phyloP scores from a whole-genome alignment of 192 early-diverging fungal species.

The Spizellomyces sp. region DNA sequence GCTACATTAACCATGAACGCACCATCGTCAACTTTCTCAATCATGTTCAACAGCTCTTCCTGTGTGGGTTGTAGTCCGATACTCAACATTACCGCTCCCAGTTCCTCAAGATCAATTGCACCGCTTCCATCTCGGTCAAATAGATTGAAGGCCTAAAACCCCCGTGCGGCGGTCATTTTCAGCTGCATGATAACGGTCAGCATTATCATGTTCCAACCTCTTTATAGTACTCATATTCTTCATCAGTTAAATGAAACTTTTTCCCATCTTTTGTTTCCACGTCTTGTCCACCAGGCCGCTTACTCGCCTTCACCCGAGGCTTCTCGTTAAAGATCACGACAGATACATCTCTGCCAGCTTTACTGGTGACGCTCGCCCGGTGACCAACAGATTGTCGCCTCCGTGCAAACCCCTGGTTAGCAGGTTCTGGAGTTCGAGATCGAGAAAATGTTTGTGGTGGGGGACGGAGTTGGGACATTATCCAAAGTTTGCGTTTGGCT shows the following conservation, averaged over 20 bases:
- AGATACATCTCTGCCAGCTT: too few species aligned
- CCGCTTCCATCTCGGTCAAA: constrained; percentile 50
- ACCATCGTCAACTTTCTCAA: constrained; percentile 45
- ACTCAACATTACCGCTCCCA: constrained; percentile 39
- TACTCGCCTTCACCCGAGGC: background rate
- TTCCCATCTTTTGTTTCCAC: background rate
- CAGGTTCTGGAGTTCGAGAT: too few species aligned
- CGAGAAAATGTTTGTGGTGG: too few species aligned
- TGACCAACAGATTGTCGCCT: too few species aligned
- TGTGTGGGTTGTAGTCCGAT: constrained; percentile 36
- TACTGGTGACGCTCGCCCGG: too few species aligned
- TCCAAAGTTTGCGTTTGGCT: too few species aligned
- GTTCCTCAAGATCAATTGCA: constrained; percentile 47
- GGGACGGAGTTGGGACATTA: too few species aligned
- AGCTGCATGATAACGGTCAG: too few species aligned
- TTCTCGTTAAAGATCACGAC: background rate
- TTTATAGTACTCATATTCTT: constrained; percentile 32
- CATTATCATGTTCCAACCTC: constrained; percentile 7
- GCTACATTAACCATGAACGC: constrained; percentile 19
- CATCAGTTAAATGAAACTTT: constrained; percentile 16
- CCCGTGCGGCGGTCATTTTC: background rate
- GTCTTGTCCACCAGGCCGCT: background rate
- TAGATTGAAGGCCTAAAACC: constrained; percentile 42
- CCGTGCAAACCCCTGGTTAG: too few species aligned
- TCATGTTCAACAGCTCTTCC: constrained; percentile 44